Evolutionary conservation across 495 filamentous ascomycete genomes (phyloP), one percentile per base, ranked within the genome.

Genomic region (Cercophora newfieldiana): DNA sequence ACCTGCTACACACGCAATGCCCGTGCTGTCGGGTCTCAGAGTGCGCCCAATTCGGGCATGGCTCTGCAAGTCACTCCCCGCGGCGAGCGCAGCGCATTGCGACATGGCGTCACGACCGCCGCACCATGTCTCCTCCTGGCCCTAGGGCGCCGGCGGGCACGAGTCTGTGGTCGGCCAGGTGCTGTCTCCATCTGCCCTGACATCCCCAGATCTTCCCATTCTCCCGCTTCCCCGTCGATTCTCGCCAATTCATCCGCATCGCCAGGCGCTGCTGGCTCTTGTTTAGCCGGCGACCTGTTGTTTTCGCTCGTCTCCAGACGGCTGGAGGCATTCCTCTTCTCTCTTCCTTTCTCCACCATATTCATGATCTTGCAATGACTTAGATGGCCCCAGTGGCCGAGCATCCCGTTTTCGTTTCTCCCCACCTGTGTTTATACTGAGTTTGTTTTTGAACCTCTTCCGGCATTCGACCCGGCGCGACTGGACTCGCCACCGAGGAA

Each of bases 311-410:
- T 67, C 67, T 69, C 73, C 65, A 60, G 63, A 7, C 66, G 12
- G 37, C 18, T 44, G 12, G 71, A 68, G 64, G 64, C 26, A 48
- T 48, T 59, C 59, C 59, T 55, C 62, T 66, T 57, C 61, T 70
- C 28, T 71, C 59, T 69, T 55, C 59, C 58, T 47, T 56, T 47
- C 57, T 51, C 26, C 51, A 61, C 29, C 49, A 55, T 51, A 64
- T 77, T 79, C 72, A 81, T 81, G 80, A 76, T 75, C 75, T 74
- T 22, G 66, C 73, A 71, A 78, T 76, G 67, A 71, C 74, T 71
- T 73, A 73, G 70, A 62, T 69, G 77, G 80, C 77, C 77, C 71
- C 69, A 68, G 71, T 69, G 76, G 79, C 76, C 79, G 44, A 29
- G 26, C 19, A 64, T 26, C 64, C 59, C 66, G 19, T 67, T 71